These are phyloP conservation scores for Heritiera fomes DNA, from an alignment of 345 rosid genomes.

Conservation along the genomic window DNA sequence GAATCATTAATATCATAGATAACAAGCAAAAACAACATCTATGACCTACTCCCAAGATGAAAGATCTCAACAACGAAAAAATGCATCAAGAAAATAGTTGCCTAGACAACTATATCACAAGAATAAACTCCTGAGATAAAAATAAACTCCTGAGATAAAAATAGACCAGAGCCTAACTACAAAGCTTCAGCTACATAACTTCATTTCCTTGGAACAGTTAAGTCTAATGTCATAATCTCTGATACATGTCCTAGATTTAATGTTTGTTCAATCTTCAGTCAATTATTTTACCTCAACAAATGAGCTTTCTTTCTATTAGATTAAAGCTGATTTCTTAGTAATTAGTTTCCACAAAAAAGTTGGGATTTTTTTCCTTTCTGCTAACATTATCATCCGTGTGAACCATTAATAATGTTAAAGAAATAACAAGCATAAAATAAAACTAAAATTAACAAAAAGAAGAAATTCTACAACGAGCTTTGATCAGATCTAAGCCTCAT, in stretches of 20 bases:
- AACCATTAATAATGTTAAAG: neutral
- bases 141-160: neutral
- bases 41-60: neutral
- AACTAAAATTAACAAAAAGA: neutral
- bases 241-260: slow-evolving; percentile 1
- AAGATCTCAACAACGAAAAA: neutral
- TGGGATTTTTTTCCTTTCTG: neutral
- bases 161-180: neutral
- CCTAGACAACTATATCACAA: neutral
- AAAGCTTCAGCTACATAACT: neutral
- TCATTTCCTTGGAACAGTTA: neutral
- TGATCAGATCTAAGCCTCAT: slow-evolving; percentile 27
- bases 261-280: neutral
- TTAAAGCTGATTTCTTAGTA: neutral
- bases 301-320: neutral
- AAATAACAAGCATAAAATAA: neutral
- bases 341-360: neutral
- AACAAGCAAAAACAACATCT: neutral
- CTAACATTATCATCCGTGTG: neutral
- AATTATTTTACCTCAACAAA: neutral
- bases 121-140: neutral
- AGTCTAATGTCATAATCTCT: neutral
- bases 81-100: neutral
- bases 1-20: neutral
- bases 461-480: neutral